Evolutionary conservation across 2,329 filamentous ascomycete genomes (phyloP).

Genomic region (Leptographium lundbergii): DNA sequence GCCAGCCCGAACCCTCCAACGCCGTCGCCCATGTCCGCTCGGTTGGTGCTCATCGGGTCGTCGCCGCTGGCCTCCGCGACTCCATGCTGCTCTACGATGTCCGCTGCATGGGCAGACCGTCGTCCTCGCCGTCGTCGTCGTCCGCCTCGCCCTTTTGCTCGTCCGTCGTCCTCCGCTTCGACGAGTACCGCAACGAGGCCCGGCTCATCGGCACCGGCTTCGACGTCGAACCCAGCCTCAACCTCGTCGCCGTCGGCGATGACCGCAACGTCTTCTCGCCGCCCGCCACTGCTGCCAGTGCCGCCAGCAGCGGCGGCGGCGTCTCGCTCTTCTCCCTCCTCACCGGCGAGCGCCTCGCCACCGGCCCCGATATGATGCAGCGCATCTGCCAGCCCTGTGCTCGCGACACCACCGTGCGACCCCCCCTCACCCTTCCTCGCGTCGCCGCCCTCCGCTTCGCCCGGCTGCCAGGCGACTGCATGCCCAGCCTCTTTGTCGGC

Average conservation of each 20-base stretch:
- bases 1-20: background rate
- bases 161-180: constrained; percentile 29
- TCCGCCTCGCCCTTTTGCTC: constrained; percentile 15
- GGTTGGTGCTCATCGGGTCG: constrained; percentile 34
- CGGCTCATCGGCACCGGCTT: constrained; percentile 24
- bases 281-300: constrained; percentile 10
- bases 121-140: background rate
- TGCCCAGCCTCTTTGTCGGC: constrained; percentile 35
- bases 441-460: constrained; percentile 27
- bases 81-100: constrained; percentile 44
- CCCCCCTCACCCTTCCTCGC: background rate
- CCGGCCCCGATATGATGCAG: constrained; percentile 14
- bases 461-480: constrained; percentile 28
- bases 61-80: constrained; percentile 38
- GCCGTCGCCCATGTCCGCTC: constrained; percentile 32
- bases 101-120: constrained; percentile 19
- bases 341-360: constrained; percentile 27
- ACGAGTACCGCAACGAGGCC: constrained; percentile 35
- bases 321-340: constrained; percentile 36
- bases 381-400: background rate
- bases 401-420: background rate
- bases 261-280: background rate
- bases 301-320: constrained; percentile 27
- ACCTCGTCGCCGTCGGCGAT: constrained; percentile 38
- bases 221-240: constrained; percentile 37